Evolutionary conservation across 2,329 filamentous ascomycete species (phyloP), one percentile per base, ranked within the genome.

Genomic region (Gaeumannomyces tritici): DNA sequence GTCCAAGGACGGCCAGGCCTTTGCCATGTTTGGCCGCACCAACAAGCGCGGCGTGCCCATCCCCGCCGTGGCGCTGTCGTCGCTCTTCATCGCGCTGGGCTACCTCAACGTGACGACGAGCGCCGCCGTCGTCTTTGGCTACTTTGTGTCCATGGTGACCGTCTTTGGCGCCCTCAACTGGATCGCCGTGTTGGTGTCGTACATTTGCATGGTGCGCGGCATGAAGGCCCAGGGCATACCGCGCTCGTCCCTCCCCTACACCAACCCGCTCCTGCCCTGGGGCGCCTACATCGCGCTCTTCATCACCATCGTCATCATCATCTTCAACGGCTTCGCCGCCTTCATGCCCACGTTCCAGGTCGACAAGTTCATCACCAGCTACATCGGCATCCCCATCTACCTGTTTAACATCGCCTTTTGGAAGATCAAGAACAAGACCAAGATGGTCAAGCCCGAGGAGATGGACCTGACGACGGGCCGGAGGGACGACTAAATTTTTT

Each of bases 281-380:
- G 71, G 73, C 4, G 72, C 74, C 0, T 79, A 75, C 57, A 67
- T 73, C 47, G 72, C 65, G 29, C 63, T 67, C 1, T 47, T 51
- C 29, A 65, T 65, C 63, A 68, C 67, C 61, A 42, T 67, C 2
- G 55, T 76, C 26, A 71, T 87, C 63, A 87, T 88, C 78, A 75
- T 84, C 0, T 84, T 89, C 66, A 83, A 86, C 2, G 82, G 85
- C 79, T 88, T 86, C 63, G 78, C 80, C 0, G 83, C 87, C 2
- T 89, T 89, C 67, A 73, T 89, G 28, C 82, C 83, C 2, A 77
- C 79, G 1, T 89, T 87, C 83, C 79, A 83, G 66, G 71, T 86
- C 1, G 80, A 83, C 4, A 83, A 80, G 0, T 89, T 89, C 70
- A 72, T 89, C 64, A 87, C 88, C 67, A 84, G 80, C 65, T 82